Base-by-base conservation (phyloP, 257 asterid genomes). In the Solanum bukasovii region DNA sequence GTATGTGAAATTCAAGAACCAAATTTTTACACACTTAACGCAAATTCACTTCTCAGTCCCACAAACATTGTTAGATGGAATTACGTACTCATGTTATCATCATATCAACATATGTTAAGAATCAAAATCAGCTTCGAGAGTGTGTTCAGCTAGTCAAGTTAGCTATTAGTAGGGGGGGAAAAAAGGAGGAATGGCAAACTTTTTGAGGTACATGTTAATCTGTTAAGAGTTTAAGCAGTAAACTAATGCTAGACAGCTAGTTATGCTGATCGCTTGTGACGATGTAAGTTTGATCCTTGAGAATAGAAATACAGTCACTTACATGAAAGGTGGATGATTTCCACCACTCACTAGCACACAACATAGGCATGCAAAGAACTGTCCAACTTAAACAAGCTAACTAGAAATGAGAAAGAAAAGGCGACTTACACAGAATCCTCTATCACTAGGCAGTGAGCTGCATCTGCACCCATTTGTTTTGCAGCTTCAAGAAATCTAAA, bases 401-500 rank as follows among this genome's bases (percentile, higher is more conserved):
- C 18, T 46, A 81, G 42, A 81, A 81, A 46, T 81, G 20, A 81
- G 34, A 49, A 88, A 63, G 31, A 21, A 82, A 40, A 18, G 87
- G 63, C 35, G 29, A 89, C 98, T 94, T 89, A 96, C 99, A 93
- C 63, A 59, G 98, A 96, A 90, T 96, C 98, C 90, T 95, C 99
- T 25, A 96, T 94, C 89, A 96, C 99, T 37, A 96, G 98, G 90
- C 99, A 94, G 85, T 91, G 82, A 73, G 87, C 87, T 84, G 97
- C 88, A 91, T 94, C 94, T 61, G 92, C 93, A 90, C 92, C 95
- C 96, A 96, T 93, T 84, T 90, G 89, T n/a, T 90, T 93, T 72
- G 99, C 98, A 90, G 98, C 99, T 94, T 96, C 99, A 84, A 94
- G 91, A 92, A 93, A 96, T 91, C 99, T 96, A 92, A 86, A 83